Evolutionary conservation across 495 filamentous ascomycete genomes (phyloP), one percentile per base, ranked within the genome.

Genomic region (Aspergillus asperescens): DNA sequence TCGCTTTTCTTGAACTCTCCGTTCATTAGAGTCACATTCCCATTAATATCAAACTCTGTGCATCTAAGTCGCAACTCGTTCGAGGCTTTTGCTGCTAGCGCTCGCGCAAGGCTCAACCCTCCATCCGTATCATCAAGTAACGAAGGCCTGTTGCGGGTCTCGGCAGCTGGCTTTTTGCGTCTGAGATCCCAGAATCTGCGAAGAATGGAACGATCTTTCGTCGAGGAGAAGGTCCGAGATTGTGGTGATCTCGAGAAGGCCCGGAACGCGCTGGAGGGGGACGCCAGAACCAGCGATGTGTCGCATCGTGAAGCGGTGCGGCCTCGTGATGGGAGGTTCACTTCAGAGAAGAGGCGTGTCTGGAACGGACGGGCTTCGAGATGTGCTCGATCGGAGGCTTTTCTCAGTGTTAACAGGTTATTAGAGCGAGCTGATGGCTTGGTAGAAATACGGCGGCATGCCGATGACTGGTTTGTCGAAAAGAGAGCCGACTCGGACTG

Each of bases 1-100:
- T 98, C 93, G 56, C 81, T 88, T 76, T 97, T 98, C 70, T 91
- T 92, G 68, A 96, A 95, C 67, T 98, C 93, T 45, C 91, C 91
- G 68, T 90, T 93, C 8, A 95, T 85, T 41, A 96, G 77, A n/a
- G 89, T 93, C 31, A 96, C 89, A 52, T 95, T 84, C n/a, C 93
- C 93, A 61, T 88, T 86, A 58, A 85, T 84, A 59, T 96, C 90
- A 58, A 97, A 88, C 68, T 98, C 93, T 1, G 93, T 98, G 62
- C 93, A 98, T 50, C 93, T 79, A 58, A 98, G 69, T 55, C 85
- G 81, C 29, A 88, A 77, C 66, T 95, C 90, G 54, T 90, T 85
- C 7, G 84, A 80, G 1, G 87, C 81, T 67, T 88, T 92, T 5
- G 80, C 78, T 18, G 80, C 76, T 44, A 90, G 67, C 19, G 76